Base-by-base conservation (phyloP, 345 rosid genomes). In the Turnera subulata region DNA sequence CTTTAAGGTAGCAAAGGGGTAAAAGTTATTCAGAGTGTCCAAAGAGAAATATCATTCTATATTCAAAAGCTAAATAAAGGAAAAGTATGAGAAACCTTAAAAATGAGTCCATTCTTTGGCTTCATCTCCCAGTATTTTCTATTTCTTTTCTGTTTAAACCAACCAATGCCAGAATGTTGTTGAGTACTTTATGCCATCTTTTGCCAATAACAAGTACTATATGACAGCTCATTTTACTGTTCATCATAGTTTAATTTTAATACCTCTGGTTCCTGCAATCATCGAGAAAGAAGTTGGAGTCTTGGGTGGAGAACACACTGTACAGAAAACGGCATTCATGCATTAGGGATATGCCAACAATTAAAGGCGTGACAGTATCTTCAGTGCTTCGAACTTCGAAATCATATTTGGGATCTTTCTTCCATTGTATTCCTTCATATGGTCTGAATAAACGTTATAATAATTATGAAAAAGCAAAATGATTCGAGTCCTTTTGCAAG, bases 21-120 rank as follows among this genome's bases (percentile, higher is more conserved):
- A 21, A 25, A 24, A 50, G 53, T 46, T 33, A 6, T 39, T 50
- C 15, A 25, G 39, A 39, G 18, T 56, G 56, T 24, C 42, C 53
- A 64, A 52, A 50, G 45, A 38, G 48, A 59, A 2, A 35, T 1
- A 66, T 1, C 35, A 44, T 56, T 53, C 14, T 18, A 52, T 62
- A 50, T 46, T 48, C 23, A 45, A 56, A 48, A 54, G 49, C 16
- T 40, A 39, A 64, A 60, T 21, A 33, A 16, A 19, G 25, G 7
- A 61, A 55, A 58, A 29, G n/a, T 39, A 39, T 61, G 16, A 54
- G 45, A 51, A 68, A 74, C 74, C 71, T 69, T 49, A 59, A 71
- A 71, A 64, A 59, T 39, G 54, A 53, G 71, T 32, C 58, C 23
- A 51, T 40, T 52, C 62, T 65, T 66, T 69, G 69, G 60, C 64